Conservation (phyloP, 1,284 basidiomycete genomes). For the Trametes pubescens region DNA sequence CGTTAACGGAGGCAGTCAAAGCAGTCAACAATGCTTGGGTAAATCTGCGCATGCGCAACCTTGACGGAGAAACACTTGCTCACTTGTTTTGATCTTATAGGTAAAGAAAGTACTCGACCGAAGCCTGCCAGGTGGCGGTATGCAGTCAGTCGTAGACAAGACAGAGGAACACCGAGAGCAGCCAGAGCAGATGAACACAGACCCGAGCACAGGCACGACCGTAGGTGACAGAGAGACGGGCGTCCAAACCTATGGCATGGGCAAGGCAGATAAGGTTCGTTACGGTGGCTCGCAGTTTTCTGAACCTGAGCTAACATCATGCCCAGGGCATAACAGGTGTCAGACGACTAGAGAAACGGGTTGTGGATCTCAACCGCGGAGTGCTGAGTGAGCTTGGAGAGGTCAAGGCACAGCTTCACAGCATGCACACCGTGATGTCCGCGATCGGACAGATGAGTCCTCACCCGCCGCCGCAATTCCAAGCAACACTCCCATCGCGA, state of each 20-base stretch:
- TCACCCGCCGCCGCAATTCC: background rate
- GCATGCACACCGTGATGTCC: background rate
- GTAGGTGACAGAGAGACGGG: no score
- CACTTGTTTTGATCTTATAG: no score
- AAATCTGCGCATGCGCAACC: background rate
- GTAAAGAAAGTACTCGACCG: background rate
- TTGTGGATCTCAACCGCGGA: background rate
- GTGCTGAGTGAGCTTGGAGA: background rate
- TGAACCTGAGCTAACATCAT: no score
- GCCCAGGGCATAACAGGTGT: background rate
- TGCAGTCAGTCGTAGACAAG: background rate
- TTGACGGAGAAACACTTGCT: background rate
- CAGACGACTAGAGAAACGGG: background rate
- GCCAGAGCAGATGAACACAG: no score
- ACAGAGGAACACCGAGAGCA: no score
- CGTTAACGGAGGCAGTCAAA: background rate
- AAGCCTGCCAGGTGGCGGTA: no score
- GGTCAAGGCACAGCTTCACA: background rate
- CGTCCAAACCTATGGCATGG: no score
- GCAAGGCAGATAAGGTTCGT: conserved; percentile 7
- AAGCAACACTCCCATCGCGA: background rate
- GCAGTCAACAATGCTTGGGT: conserved; percentile 6
- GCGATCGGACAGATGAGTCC: background rate
- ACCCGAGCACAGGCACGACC: no score
- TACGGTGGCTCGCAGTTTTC: no score